Evolutionary conservation across 768 basidiomycete genomes (phyloP).

Genomic region (Lentinula aciculospora): DNA sequence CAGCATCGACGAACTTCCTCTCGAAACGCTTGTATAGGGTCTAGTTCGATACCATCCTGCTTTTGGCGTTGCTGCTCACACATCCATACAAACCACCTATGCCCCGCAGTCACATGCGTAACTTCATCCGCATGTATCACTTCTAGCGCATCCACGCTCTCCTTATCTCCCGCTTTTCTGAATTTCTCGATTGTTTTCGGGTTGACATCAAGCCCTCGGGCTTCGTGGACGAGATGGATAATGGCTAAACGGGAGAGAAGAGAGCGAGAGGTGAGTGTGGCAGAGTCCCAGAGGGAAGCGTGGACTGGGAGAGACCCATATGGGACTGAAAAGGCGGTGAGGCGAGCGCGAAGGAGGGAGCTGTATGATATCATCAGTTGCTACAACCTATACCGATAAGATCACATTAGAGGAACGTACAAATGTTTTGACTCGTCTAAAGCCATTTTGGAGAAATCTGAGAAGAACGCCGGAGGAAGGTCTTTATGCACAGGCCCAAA

Average conservation of each 20-base stretch:
- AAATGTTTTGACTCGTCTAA: conserved; percentile 87
- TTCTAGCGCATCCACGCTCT: conserved; percentile 64
- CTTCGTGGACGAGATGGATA: conserved; percentile 84
- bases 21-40: conserved; percentile 64
- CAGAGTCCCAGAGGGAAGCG: conserved; percentile 77
- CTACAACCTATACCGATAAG: neutral
- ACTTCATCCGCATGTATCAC: conserved; percentile 80
- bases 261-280: conserved; percentile 58
- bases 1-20: conserved; percentile 66
- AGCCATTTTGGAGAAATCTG: conserved; percentile 80
- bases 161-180: conserved; percentile 55
- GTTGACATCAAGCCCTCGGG: conserved; percentile 79
- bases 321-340: conserved; percentile 57
- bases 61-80: conserved; percentile 39
- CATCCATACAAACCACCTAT: conserved; percentile 79
- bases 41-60: conserved; percentile 23
- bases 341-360: conserved; percentile 55
- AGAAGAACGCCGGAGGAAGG: conserved; percentile 71
- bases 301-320: conserved; percentile 76
- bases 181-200: conserved; percentile 75
- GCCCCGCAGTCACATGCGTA: conserved; percentile 76
- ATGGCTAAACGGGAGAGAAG: conserved; percentile 72
- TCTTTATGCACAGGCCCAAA: conserved; percentile 58
- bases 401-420: conserved; percentile 20
- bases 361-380: conserved; percentile 17